Evolutionary conservation across 768 basidiomycete genomes (phyloP), one percentile per base, ranked within the genome.

Genomic region (Gloeopeniophorella convolvens): DNA sequence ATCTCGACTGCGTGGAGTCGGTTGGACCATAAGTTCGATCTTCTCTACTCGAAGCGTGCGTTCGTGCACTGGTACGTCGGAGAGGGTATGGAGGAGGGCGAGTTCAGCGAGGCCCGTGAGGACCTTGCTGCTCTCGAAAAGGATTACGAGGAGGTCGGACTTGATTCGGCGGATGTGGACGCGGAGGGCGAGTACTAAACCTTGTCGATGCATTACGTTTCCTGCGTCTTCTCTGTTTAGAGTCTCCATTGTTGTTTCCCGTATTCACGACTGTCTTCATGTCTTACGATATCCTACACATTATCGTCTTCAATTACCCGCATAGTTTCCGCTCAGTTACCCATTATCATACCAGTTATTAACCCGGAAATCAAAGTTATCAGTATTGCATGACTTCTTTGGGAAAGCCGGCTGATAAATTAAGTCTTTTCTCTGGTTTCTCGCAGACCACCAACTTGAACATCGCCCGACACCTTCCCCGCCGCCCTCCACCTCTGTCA

Each of bases 51-150:
- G 44, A 80, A 72, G 66, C 72, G 71, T 57, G 72, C 72, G 8
- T 72, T 77, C 57, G 72, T 75, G 8, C 73, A 77, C 65, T 75
- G 77, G 79, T 80, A 88, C 66, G 83, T 84, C 52, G 81, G 83
- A 54, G 82, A 85, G 66, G 82, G 83, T 64, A 86, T 85, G 82
- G 81, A 85, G 66, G 82, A 85, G 79, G 95, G 95, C 66, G 95
- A 99, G 73, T 97, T 98, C 74, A 94, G 91, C 16, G 95, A 97
- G 74, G 95, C 95, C 16, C 87, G 95, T 53, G 96, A 99, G 72
- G 95, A 99, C 67, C 84, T 99, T 50, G 96, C 95, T n/a, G 95
- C 95, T n/a, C 82, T 99, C 48, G 95, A 97, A 77, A 96, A 92
- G 69, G 91, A 92, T 59, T 93, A 92, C 61, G 89, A 91, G 66